phyloP scores from a whole-genome alignment of 1,284 basidiomycete genomes.

The Trametes versicolor region DNA sequence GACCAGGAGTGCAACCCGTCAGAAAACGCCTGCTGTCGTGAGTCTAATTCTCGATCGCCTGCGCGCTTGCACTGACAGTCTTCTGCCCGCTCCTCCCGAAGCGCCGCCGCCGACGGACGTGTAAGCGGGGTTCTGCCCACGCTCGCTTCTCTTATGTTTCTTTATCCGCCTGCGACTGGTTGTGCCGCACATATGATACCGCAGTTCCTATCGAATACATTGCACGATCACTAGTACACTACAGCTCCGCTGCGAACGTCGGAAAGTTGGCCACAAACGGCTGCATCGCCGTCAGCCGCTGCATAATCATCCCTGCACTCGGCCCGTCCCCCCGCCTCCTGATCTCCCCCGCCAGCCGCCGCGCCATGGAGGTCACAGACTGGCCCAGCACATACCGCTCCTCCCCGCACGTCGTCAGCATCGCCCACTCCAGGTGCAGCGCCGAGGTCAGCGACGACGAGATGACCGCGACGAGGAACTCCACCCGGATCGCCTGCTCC shows the following conservation, averaged over 20 bases:
- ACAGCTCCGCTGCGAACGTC: slow-evolving; percentile 61
- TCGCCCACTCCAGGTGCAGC: slow-evolving; percentile 74
- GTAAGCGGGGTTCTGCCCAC: slow-evolving; percentile 19
- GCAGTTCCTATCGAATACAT: slow-evolving; percentile 4
- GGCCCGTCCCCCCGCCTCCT: slow-evolving; percentile 59
- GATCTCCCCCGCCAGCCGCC: slow-evolving; percentile 66
- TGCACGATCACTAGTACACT: slow-evolving; percentile 4
- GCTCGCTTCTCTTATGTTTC: slow-evolving; percentile 7
- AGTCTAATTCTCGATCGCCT: slow-evolving; percentile 46
- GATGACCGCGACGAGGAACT: slow-evolving; percentile 68
- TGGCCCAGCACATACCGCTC: slow-evolving; percentile 63
- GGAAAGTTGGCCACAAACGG: slow-evolving; percentile 79
- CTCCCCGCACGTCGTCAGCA: slow-evolving; percentile 61
- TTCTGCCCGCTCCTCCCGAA: slow-evolving; percentile 31
- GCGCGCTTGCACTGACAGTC: slow-evolving; percentile 14
- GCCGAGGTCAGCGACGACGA: slow-evolving; percentile 71
- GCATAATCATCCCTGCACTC: slow-evolving; percentile 62
- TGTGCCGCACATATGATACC: slow-evolving; percentile 15
- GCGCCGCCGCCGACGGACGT: slow-evolving; percentile 60
- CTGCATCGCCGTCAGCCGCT: slow-evolving; percentile 67
- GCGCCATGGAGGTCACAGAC: slow-evolving; percentile 67
- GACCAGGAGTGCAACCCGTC: slow-evolving; percentile 73
- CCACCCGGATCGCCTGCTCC: slow-evolving; percentile 64
- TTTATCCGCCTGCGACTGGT: slow-evolving; percentile 17
- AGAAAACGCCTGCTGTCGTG: slow-evolving; percentile 84